Conservation (phyloP, 2,329 filamentous ascomycete species). For the Uncinocarpus reesii region DNA sequence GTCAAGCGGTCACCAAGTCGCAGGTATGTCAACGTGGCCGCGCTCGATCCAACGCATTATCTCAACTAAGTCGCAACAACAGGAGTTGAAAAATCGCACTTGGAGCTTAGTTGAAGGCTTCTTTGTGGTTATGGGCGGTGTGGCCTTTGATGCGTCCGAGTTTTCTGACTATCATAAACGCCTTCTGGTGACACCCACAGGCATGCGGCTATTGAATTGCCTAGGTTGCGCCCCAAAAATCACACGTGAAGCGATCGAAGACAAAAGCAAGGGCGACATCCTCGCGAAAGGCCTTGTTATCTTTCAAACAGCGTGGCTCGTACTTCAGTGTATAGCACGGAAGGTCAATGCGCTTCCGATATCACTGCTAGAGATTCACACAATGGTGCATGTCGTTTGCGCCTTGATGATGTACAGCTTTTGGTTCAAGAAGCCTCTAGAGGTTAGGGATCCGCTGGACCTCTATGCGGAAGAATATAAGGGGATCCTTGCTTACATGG, state of each 20-base stretch:
- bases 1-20: no score
- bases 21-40: no score
- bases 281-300: neutral
- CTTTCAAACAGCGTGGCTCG: neutral
- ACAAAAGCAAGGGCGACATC: slow-evolving; percentile 1
- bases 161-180: neutral
- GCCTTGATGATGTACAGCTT: slow-evolving; percentile 1
- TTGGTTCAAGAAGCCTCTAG: slow-evolving; percentile 3
- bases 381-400: neutral
- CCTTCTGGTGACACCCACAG: neutral
- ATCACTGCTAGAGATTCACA: slow-evolving; percentile 5
- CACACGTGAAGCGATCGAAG: neutral
- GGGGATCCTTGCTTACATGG: neutral
- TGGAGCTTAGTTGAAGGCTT: neutral
- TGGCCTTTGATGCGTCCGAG: neutral
- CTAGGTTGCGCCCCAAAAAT: neutral
- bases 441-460: neutral
- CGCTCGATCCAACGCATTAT: no score
- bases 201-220: neutral
- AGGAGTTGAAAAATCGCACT: neutral
- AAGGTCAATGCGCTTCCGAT: neutral
- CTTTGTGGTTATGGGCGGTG: neutral
- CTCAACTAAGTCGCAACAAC: neutral
- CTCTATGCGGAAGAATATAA: neutral
- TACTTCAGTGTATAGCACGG: neutral